phyloP scores from a whole-genome alignment of 805 yeast genomes.

The Candida piceae region DNA sequence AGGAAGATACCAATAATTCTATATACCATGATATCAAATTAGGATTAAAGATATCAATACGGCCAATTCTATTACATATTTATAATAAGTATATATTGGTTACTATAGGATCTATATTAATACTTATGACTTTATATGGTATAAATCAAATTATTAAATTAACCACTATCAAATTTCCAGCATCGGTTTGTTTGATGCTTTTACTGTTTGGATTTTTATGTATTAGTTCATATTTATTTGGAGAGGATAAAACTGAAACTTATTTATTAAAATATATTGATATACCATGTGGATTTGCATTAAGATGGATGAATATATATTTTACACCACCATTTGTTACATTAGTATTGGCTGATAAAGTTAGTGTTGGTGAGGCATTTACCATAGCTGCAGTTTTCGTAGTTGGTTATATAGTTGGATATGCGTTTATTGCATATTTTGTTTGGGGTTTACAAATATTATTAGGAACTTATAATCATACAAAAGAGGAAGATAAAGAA shows the following conservation, averaged over 20 bases:
- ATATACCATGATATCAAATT: neutral
- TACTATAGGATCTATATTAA: conserved; percentile 43
- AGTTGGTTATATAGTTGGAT: conserved; percentile 54
- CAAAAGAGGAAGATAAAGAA: no score
- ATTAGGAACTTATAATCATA: conserved; percentile 21
- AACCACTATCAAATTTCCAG: conserved; percentile 54
- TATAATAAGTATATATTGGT: conserved; percentile 41
- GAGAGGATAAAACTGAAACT: conserved; percentile 27
- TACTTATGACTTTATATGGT: conserved; percentile 47
- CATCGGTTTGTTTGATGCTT: conserved; percentile 69
- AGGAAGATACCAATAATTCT: neutral
- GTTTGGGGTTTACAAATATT: conserved; percentile 38
- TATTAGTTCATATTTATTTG: conserved; percentile 32
- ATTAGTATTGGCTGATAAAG: conserved; percentile 61
- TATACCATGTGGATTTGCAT: conserved; percentile 62
- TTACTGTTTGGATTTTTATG: conserved; percentile 45
- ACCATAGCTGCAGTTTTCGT: conserved; percentile 72
- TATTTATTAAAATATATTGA: conserved; percentile 35
- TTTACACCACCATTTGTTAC: conserved; percentile 75
- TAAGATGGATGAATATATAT: conserved; percentile 74
- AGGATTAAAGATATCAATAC: conserved; percentile 3
- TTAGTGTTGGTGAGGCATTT: conserved; percentile 62
- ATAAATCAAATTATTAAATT: conserved; percentile 41
- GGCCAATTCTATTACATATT: conserved; percentile 27
- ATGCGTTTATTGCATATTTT: conserved; percentile 44